Conservation (phyloP, 768 basidiomycete species). For the Sporobolomyces pararoseus region DNA sequence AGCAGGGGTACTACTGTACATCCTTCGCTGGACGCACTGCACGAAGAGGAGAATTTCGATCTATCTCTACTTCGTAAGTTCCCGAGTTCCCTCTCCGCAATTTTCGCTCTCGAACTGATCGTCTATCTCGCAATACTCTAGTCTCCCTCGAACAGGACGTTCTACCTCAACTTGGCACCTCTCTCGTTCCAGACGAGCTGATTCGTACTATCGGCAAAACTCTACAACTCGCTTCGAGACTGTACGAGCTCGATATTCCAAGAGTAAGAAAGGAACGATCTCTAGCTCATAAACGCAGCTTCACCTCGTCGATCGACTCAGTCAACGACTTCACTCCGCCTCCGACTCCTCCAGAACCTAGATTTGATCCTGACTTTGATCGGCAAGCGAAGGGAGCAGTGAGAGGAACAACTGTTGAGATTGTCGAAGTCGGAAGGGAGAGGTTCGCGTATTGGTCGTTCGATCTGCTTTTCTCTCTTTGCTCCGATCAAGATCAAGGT, state of each 20-base stretch:
- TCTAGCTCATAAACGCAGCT: constrained; percentile 6
- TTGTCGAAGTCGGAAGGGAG: constrained; percentile 58
- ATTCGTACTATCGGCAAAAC: constrained; percentile 66
- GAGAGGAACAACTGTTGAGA: constrained; percentile 35
- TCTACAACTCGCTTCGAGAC: constrained; percentile 66
- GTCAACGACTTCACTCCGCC: constrained; percentile 1
- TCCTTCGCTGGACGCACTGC: constrained; percentile 59
- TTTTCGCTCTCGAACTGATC: background rate
- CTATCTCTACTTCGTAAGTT: constrained; percentile 64
- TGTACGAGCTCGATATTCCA: constrained; percentile 55
- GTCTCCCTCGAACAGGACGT: constrained; percentile 69
- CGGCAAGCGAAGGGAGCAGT: constrained; percentile 14
- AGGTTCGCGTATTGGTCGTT: constrained; percentile 91
- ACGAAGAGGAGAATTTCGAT: constrained; percentile 79
- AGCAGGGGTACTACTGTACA: constrained; percentile 50
- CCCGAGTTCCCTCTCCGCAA: background rate
- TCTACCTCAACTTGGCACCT: constrained; percentile 67
- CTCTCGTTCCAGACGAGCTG: constrained; percentile 66
- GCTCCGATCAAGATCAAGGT: constrained; percentile 58
- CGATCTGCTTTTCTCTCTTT: constrained; percentile 76
- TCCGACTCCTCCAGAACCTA: constrained; percentile 10
- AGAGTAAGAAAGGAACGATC: background rate
- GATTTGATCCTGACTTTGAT: constrained; percentile 40
- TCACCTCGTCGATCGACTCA: background rate
- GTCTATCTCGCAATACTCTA: background rate